Base-by-base conservation (phyloP, 495 filamentous ascomycete species). In the Daldinia caldariorum region DNA sequence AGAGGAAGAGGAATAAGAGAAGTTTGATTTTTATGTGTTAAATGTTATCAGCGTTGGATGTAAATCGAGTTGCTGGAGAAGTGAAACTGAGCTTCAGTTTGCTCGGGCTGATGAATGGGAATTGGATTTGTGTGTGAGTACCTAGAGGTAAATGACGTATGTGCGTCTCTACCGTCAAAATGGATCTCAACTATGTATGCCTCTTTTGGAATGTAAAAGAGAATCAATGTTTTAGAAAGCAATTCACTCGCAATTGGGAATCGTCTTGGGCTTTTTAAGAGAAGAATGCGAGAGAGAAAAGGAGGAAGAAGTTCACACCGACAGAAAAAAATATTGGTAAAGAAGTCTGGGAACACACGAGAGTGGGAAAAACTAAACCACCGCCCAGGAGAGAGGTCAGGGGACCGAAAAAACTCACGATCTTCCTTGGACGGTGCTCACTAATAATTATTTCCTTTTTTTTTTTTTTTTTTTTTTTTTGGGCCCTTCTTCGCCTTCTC, bases 381-480 rank as follows among this genome's bases (percentile, higher is more conserved):
- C 72, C 61, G 66, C 66, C 63, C 63, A 70, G 53, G 38, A 26
- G 38, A 26, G 26, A 70, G 63, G 55, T 66, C 70, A 70, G 70
- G 70, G 70, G 70, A 66, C 61, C 62, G 49, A 60, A 73, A 73
- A 77, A 77, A 73, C 75, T 77, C 75, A 77, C 75, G 75, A 77
- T 77, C 70, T 69, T 72, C 66, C 69, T 62, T 68, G 70, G 61
- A 66, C 57, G 50, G 43, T 68, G 50, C 53, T 68, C 65, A 69
- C 70, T 72, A 72, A 72, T 65, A 72, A 69, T 61, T 50, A 45
- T 38, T 20, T 22, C 38, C 54, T 54, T 66, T 29, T 58, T 16
- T 34, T 14, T 56, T 70, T 26, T 26, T 26, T 38, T 20, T 34
- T 50, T 60, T 54, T 66, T 29, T 58, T 10, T 26, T 14, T 50